Evolutionary conservation across 352 stramenopile species (phyloP), one percentile per base, ranked within the genome.

Genomic region (Saprolegnia diclina): DNA sequence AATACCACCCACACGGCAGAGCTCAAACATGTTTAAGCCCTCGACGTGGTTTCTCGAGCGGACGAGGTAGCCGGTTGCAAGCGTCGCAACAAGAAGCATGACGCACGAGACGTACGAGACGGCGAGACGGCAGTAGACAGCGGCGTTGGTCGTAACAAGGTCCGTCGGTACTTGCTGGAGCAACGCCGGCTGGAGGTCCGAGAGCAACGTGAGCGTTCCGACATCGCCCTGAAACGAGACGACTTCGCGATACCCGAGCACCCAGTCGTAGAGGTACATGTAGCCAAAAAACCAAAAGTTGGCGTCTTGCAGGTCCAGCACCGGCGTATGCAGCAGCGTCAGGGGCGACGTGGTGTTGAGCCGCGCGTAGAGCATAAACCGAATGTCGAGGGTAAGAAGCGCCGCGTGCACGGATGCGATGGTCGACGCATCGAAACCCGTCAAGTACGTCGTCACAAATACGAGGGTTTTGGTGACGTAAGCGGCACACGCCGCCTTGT

Each of bases 191-290:
- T 29, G 5, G 40, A 38, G 45, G 10, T 67, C 61, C 19, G 61
- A 32, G 6, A 67, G 19, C 13, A 67, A 6, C 6, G 61, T 56
- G 1, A 67, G 19, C 13, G 3, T 37, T 7, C 61, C 61, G 21
- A 13, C 16, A 21, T 67, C 61, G 29, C 61, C 61, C 37, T 67
- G 38, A 13, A 67, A 26, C 3, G 37, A 10, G 7, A 67, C 4
- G 3, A 56, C 61, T 29, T 54, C 40, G 1, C 61, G 61, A 16
- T 18, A 67, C 3, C 61, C 61, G 4, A 67, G 16, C 1, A 37
- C 21, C 61, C 61, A 67, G 19, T 67, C 61, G 32, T 56, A 37
- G 29, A 67, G 40, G 21, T 40, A 67, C 44, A 26, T 37, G 35
- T 38, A 67, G 13, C 29, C 37, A 50, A 56, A 67, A 22, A 38